A percentile compares a stretch with the other conserved stretches of the same genome.
These are phyloP conservation scores for Lojkania enalia DNA, from an alignment of 2,329 filamentous ascomycete genomes.

Conservation along the genomic window DNA sequence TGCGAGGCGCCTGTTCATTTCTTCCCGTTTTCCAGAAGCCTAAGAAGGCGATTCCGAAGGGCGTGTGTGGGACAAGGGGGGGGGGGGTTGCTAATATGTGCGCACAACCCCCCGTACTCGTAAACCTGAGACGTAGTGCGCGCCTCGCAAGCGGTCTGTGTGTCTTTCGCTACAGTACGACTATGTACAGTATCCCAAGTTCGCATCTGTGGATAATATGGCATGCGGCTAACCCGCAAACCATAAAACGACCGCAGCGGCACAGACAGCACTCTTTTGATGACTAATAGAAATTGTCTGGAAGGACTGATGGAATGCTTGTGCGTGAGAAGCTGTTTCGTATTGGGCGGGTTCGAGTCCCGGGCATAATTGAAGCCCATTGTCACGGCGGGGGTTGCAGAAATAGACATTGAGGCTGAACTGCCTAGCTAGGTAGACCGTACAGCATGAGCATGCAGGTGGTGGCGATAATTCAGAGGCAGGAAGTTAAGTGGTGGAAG, in stretches of 20 bases:
- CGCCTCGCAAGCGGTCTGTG: not conserved
- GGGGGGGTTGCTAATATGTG: not conserved
- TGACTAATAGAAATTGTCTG: slow-evolving; percentile 1
- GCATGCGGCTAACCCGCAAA: slow-evolving; percentile 8
- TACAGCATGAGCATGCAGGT: too few species aligned
- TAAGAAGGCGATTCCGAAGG: not conserved
- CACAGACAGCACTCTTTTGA: not conserved
- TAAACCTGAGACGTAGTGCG: slow-evolving; percentile 29
- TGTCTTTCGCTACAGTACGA: not conserved
- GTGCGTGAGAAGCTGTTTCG: too few species aligned
- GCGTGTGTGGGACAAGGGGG: not conserved
- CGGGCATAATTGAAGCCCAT: too few species aligned
- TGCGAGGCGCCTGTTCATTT: slow-evolving; percentile 1
- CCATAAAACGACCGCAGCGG: slow-evolving; percentile 1
- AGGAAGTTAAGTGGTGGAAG: too few species aligned
- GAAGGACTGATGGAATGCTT: too few species aligned
- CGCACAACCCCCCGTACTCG: slow-evolving; percentile 5
- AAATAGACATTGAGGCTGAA: too few species aligned
- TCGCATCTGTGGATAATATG: slow-evolving; percentile 22
- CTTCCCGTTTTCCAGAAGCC: slow-evolving; percentile 10
- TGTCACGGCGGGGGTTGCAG: too few species aligned
- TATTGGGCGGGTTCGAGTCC: too few species aligned
- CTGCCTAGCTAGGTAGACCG: too few species aligned
- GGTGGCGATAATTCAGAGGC: too few species aligned
- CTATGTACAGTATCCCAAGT: slow-evolving; percentile 10